phyloP scores from a whole-genome alignment of 768 basidiomycete genomes.

The Xanthoconium stramineum region DNA sequence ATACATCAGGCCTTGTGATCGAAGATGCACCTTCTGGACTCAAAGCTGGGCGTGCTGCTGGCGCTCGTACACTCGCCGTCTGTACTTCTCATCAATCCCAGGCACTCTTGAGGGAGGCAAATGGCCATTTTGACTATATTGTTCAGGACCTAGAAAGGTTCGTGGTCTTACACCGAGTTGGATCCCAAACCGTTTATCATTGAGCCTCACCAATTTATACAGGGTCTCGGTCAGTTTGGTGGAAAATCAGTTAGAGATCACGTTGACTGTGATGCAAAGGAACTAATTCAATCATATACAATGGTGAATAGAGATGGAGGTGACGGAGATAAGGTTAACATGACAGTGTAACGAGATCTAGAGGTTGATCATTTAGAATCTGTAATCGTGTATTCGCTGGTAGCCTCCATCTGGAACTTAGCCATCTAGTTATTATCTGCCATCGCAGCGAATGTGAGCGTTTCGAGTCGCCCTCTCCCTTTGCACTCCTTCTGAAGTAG shows the following conservation, averaged over 20 bases:
- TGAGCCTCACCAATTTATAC: neutral
- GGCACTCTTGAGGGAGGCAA: slow-evolving; percentile 41
- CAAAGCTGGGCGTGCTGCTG: slow-evolving; percentile 69
- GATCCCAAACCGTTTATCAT: neutral
- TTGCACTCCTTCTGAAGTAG: slow-evolving; percentile 89
- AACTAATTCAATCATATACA: slow-evolving; percentile 5
- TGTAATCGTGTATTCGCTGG: neutral
- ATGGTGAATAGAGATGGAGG: neutral
- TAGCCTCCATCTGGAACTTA: too few species aligned
- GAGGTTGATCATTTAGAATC: neutral
- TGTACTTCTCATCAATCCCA: slow-evolving; percentile 74
- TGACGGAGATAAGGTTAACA: neutral
- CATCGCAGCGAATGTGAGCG: slow-evolving; percentile 68
- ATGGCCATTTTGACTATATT: slow-evolving; percentile 54
- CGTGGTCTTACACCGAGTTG: slow-evolving; percentile 16
- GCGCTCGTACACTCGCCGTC: slow-evolving; percentile 73
- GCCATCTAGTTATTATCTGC: slow-evolving; percentile 30
- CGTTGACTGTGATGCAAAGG: slow-evolving; percentile 6
- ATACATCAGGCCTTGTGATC: slow-evolving; percentile 68
- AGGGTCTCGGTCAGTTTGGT: slow-evolving; percentile 21
- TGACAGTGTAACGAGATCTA: neutral
- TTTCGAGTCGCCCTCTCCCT: slow-evolving; percentile 83
- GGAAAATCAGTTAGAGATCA: slow-evolving; percentile 23
- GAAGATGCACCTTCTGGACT: slow-evolving; percentile 90
- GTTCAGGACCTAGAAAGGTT: slow-evolving; percentile 68